Percentiles rank a stretch among this genome's conserved stretches.
Evolutionary conservation across 2,329 filamentous ascomycete genomes (phyloP).

Genomic region (Cyphellophora attinorum): DNA sequence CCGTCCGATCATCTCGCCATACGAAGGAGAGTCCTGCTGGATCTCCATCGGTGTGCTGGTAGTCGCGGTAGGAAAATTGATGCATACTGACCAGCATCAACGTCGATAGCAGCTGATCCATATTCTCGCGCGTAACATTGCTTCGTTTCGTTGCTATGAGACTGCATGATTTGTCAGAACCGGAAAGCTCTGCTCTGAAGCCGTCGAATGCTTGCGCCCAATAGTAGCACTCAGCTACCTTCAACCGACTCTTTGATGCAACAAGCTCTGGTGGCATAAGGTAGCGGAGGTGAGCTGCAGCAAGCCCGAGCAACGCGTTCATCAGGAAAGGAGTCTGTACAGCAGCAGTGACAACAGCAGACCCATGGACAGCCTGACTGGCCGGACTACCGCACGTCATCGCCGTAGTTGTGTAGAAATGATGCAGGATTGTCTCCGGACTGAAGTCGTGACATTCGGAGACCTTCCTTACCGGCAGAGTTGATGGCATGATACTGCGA

Average conservation of each 20-base stretch:
- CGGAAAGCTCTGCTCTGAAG: slow-evolving; percentile 24
- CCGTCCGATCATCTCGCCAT: background rate
- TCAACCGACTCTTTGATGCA: slow-evolving; percentile 20
- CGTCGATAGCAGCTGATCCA: slow-evolving; percentile 28
- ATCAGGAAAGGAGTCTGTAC: slow-evolving; percentile 26
- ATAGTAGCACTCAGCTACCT: slow-evolving; percentile 22
- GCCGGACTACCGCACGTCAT: slow-evolving; percentile 8
- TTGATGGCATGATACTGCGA: too few relatives aligned
- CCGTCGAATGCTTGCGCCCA: slow-evolving; percentile 27
- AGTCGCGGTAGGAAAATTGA: slow-evolving; percentile 18
- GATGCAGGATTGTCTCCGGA: slow-evolving; percentile 8
- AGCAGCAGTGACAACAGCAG: slow-evolving; percentile 1
- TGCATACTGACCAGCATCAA: slow-evolving; percentile 28
- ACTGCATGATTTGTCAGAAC: slow-evolving; percentile 9
- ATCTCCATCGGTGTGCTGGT: slow-evolving; percentile 4
- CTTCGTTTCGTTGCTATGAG: background rate
- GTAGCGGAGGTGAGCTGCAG: slow-evolving; percentile 23
- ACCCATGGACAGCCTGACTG: slow-evolving; percentile 7
- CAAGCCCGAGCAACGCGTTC: slow-evolving; percentile 26
- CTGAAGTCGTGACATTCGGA: slow-evolving; percentile 6
- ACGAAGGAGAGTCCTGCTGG: background rate
- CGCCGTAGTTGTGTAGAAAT: slow-evolving; percentile 9
- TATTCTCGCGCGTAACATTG: slow-evolving; percentile 21
- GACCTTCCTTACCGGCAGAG: too few relatives aligned
- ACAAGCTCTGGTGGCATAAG: slow-evolving; percentile 18